phyloP scores from a whole-genome alignment of 2,329 filamentous ascomycete species.

The Paraphaeosphaeria minitans region DNA sequence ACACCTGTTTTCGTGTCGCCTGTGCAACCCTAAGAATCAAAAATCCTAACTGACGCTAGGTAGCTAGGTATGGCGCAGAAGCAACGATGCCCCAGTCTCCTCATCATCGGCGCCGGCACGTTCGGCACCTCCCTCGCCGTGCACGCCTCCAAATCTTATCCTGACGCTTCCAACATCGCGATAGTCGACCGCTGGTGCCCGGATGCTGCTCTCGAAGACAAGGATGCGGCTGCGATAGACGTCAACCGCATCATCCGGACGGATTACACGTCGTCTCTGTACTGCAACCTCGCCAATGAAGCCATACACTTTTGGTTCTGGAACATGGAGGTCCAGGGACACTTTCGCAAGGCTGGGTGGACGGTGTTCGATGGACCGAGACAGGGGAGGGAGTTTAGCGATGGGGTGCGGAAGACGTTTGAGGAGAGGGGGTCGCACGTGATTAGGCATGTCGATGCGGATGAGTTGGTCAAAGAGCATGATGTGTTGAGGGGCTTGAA shows the following conservation, averaged over 20 bases:
- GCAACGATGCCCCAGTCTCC: neutral
- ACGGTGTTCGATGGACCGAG: neutral
- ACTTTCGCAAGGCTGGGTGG: neutral
- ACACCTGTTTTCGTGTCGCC: neutral
- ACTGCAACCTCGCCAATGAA: neutral
- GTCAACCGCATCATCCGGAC: constrained; percentile 1
- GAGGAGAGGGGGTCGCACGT: neutral
- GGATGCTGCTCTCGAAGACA: neutral
- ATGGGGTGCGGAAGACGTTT: neutral
- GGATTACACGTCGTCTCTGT: neutral
- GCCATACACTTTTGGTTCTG: neutral
- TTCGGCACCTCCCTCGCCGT: neutral
- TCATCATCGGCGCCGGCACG: neutral
- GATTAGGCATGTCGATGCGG: neutral
- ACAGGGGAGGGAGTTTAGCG: neutral
- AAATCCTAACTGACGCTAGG: no score
- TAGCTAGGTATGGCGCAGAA: neutral
- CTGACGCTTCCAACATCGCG: neutral
- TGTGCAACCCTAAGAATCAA: neutral
- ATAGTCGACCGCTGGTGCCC: neutral
- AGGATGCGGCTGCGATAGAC: neutral
- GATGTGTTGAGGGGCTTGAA: neutral
- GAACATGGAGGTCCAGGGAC: neutral
- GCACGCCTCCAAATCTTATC: neutral
- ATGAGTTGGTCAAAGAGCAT: neutral